A percentile compares a stretch with the other conserved stretches of the same genome.
Evolutionary conservation across 1,284 basidiomycete species (phyloP).

Genomic region (Cutaneotrichosporon mucoides): DNA sequence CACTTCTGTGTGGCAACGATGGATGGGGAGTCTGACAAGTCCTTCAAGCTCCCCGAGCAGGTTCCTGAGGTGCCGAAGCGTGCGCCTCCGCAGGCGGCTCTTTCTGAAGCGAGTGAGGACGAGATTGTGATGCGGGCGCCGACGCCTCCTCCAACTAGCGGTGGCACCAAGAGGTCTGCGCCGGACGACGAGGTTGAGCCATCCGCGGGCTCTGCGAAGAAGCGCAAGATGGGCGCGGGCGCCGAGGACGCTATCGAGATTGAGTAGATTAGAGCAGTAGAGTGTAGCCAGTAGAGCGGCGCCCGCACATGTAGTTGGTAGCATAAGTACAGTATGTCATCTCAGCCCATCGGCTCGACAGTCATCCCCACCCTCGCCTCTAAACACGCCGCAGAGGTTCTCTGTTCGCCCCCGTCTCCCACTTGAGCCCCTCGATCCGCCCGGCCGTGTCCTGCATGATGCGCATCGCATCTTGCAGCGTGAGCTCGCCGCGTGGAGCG

Average conservation of each 20-base stretch:
- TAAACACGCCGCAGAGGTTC: background rate
- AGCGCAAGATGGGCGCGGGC: constrained; percentile 13
- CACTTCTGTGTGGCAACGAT: constrained; percentile 65
- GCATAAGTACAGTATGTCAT: no score
- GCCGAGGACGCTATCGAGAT: constrained; percentile 24
- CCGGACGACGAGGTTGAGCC: constrained; percentile 6
- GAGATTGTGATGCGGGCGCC: background rate
- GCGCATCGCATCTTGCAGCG: constrained; percentile 30
- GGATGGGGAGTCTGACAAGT: constrained; percentile 31
- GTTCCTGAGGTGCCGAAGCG: constrained; percentile 13
- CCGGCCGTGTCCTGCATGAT: constrained; percentile 31
- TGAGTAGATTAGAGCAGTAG: constrained; percentile 6
- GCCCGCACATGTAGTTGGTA: background rate
- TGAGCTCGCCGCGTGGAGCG: constrained; percentile 23
- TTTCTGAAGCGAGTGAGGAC: constrained; percentile 4
- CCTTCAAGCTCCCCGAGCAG: constrained; percentile 13
- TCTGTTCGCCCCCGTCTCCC: constrained; percentile 26
- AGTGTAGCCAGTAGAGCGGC: background rate
- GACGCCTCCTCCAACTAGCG: no score
- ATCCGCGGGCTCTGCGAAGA: no score
- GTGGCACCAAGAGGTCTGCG: no score
- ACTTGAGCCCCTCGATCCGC: constrained; percentile 36
- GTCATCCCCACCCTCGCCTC: no score
- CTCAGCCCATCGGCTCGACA: no score
- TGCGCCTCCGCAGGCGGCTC: constrained; percentile 6